Conservation (phyloP, 2,329 filamentous ascomycete genomes). For the Colletotrichum siamense region DNA sequence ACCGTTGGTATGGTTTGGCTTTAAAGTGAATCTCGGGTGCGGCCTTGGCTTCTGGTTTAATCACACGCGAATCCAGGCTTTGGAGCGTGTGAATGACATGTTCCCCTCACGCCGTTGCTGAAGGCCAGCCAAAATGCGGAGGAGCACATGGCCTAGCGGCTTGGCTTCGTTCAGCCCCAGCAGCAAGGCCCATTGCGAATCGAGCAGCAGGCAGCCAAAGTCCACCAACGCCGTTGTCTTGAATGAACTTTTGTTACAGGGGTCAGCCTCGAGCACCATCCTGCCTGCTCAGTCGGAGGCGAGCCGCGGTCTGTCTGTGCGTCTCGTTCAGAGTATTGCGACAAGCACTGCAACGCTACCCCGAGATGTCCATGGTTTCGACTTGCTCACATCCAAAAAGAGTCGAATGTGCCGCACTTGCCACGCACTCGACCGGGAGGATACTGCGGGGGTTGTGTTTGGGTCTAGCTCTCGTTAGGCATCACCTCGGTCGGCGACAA, state of each 20-base stretch:
- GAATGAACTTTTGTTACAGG: neutral
- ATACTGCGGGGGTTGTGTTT: neutral
- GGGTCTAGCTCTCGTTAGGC: neutral
- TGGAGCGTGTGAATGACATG: neutral
- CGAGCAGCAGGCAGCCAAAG: neutral
- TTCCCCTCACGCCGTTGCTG: neutral
- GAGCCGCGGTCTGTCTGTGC: neutral
- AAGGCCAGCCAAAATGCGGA: neutral
- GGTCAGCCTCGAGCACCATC: neutral
- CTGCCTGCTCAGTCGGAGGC: neutral
- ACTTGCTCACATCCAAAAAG: neutral
- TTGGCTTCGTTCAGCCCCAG: neutral
- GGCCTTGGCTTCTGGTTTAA: neutral
- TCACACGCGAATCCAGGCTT: neutral
- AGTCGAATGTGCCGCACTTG: neutral
- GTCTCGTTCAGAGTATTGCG: neutral
- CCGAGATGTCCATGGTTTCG: neutral
- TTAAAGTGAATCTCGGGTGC: neutral
- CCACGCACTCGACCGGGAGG: neutral
- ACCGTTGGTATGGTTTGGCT: neutral
- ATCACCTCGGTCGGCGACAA: neutral
- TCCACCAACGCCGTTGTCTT: neutral
- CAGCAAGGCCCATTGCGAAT: neutral
- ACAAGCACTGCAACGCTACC: neutral
- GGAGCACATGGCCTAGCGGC: neutral